Evolutionary conservation across 108 stramenopile species (phyloP).

Genomic region (Skeletonema marinoi): DNA sequence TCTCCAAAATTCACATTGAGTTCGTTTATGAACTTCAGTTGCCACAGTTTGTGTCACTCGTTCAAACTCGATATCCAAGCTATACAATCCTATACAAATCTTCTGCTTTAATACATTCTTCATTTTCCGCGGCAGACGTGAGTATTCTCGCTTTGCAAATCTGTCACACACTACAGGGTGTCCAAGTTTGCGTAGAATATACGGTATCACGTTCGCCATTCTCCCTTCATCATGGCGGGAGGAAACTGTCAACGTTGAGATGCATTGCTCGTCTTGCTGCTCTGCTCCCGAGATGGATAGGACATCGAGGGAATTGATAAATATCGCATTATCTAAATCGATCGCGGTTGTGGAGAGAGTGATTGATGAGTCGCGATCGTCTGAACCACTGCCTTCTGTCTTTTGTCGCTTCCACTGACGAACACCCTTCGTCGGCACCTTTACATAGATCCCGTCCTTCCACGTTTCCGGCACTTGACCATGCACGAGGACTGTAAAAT

Average conservation of each 20-base stretch:
- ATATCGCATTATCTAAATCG: constrained; percentile 20
- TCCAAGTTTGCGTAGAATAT: constrained; percentile 52
- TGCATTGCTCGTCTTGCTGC: not conserved
- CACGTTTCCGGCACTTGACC: constrained; percentile 48
- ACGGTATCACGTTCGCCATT: constrained; percentile 44
- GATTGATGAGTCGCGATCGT: not conserved
- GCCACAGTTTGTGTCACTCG: not conserved
- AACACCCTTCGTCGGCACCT: constrained; percentile 14
- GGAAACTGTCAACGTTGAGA: constrained; percentile 28
- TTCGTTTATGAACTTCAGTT: constrained; percentile 24
- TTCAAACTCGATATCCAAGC: constrained; percentile 25
- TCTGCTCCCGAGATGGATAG: not conserved
- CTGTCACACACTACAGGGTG: constrained; percentile 69
- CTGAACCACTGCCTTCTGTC: constrained; percentile 14
- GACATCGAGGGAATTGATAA: constrained; percentile 12
- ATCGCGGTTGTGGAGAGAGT: constrained; percentile 1
- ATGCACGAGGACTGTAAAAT: constrained; percentile 57
- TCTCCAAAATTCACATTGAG: constrained; percentile 25
- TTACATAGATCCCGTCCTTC: constrained; percentile 25
- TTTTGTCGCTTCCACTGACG: constrained; percentile 45
- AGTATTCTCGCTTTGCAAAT: constrained; percentile 55
- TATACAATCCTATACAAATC: constrained; percentile 60
- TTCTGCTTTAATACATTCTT: constrained; percentile 68
- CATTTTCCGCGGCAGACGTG: constrained; percentile 55
- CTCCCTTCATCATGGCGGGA: constrained; percentile 29